These are phyloP conservation scores for Penicillium brasilianum DNA, from an alignment of 2,329 filamentous ascomycete species.

Conservation along the genomic window DNA sequence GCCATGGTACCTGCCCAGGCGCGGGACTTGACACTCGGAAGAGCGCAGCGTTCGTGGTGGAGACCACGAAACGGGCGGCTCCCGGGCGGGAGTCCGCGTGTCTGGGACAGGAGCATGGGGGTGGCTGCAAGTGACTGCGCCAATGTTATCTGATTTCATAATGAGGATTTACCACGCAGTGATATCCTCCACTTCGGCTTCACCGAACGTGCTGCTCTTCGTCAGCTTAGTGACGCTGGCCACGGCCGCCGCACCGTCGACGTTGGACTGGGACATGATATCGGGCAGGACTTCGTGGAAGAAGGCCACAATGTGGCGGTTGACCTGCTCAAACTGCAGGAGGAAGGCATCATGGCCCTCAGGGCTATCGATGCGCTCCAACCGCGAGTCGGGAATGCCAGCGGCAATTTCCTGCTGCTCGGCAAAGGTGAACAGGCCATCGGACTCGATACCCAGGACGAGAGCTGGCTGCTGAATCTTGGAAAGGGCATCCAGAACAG, in stretches of 20 bases:
- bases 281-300: slow-evolving; percentile 81
- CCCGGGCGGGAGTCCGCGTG: slow-evolving; percentile 15
- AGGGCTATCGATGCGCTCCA: slow-evolving; percentile 88
- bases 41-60: neutral
- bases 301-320: slow-evolving; percentile 82
- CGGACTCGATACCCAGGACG: slow-evolving; percentile 91
- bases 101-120: slow-evolving; percentile 27
- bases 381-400: slow-evolving; percentile 74
- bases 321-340: slow-evolving; percentile 96
- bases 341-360: slow-evolving; percentile 97
- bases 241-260: slow-evolving; percentile 54
- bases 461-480: slow-evolving; percentile 87
- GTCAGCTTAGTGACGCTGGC: slow-evolving; percentile 66
- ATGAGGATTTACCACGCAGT: slow-evolving; percentile 75
- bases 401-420: slow-evolving; percentile 92
- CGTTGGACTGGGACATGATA: slow-evolving; percentile 74
- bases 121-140: slow-evolving; percentile 37
- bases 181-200: slow-evolving; percentile 95
- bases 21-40: neutral
- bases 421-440: slow-evolving; percentile 94
- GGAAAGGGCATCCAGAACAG: slow-evolving; percentile 74
- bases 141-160: slow-evolving; percentile 19
- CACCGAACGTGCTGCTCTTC: slow-evolving; percentile 91
- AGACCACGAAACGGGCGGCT: slow-evolving; percentile 4
- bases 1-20: slow-evolving; percentile 25